Base-by-base conservation (phyloP, 768 basidiomycete genomes). In the Leucocoprinus sp. region DNA sequence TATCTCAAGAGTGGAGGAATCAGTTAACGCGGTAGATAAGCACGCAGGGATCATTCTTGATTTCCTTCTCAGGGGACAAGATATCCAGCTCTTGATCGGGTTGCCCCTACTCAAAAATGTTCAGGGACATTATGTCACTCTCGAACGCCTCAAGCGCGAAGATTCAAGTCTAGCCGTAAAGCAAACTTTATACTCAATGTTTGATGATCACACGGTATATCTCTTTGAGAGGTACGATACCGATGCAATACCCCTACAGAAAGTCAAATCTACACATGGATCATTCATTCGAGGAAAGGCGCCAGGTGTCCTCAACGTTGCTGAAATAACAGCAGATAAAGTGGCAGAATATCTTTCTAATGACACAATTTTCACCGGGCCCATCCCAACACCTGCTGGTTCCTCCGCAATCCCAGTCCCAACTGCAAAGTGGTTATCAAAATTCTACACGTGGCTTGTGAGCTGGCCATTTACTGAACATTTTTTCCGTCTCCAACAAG, bases 61-160 rank as follows among this genome's bases (percentile, higher is more conserved):
- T 3, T 75, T 68, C 48, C 58, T 74, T 0, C 53, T 74, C 2
- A 63, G 61, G 1, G 55, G 56, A 0, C 42, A 54, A 0, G 53
- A 67, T 22, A 31, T 72, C 8, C 47, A 50, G 11, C 58, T 67
- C 40, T 36, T 75, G 4, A 48, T 64, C 15, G 64, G 60, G 1
- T 53, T 75, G 2, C 70, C 69, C 0, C 41, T 75, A n/a, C 36
- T 73, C n/a, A 61, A 61, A 1, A 48, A 62, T 1, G 52, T 63
- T 0, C 57, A 54, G 7, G 61, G 58, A 4, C 42, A 50, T 7
- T 43, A 35, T 11, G 40, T 64, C 12, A 49, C 64, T 5, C 56
- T 67, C 11, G 48, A 21, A n/a, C 33, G 24, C 29, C 34, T 45
- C 12, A 35, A n/a, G 2, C 21, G 15, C 15, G 22, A 22, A 8